Base-by-base conservation (phyloP, 257 asterid species). In the Anisodus tanguticus region DNA sequence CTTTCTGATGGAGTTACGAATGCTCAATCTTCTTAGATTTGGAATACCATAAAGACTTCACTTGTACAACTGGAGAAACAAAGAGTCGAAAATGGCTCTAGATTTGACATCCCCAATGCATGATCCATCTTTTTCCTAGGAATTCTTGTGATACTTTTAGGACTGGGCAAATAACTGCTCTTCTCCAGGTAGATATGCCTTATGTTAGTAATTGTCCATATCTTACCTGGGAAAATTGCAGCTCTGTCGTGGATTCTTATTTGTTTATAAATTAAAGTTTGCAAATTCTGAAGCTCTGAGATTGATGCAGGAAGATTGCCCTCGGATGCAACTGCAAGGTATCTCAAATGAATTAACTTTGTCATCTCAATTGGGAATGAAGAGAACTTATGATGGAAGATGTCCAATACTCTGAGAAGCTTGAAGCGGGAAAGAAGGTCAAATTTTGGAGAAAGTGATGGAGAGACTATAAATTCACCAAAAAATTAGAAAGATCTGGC, bases 101-200 rank as follows among this genome's bases (percentile, higher is more conserved):
- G 54, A 16, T 72, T 72, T 72, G 80, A 17, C 31, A 47, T 39
- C 51, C 31, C 54, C 11, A 39, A 4, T 0, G 22, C 45, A 39
- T 8, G 22, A 58, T 69, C 49, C 49, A 35, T 71, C 57, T 45
- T 72, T 72, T 8, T 72, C 45, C 3, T n/a, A 8, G 15, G 7
- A 72, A 41, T 17, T 15, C 16, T 9, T 15, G 59, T 19, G 57
- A 47, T 63, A 63, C 69, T 19, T 63, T 58, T 58, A 58, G 69
- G 69, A 63, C 41, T 63, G 26, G 15, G 8, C 69, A 63, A 22
- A 26, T 63, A 63, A 9, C 39, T 63, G 39, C 69, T 19, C 26
- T 47, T 9, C 13, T 16, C 35, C 80, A 45, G 59, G 47, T 47
- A 59, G 39, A 72, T 53, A 72, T 72, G 80, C n/a, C 80, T 72